phyloP scores from a whole-genome alignment of 2,329 filamentous ascomycete species.

The Pseudogymnoascus sp. region DNA sequence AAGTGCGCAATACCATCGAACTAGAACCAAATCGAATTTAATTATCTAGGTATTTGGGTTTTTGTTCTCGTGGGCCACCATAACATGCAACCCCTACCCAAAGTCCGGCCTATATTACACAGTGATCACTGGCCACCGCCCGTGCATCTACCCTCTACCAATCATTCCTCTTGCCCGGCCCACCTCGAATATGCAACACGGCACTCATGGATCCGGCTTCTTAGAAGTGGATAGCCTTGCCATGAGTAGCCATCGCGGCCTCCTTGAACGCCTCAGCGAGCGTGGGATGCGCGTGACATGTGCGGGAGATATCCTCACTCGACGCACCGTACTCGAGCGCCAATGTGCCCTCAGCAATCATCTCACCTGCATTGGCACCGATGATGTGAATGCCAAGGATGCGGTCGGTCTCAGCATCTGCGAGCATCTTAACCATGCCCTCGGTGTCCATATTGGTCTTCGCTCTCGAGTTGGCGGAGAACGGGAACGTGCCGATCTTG shows the following conservation, averaged over 20 bases:
- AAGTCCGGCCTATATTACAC: neutral
- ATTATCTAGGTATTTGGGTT: constrained; percentile 9
- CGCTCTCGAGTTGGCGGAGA: constrained; percentile 94
- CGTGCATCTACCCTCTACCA: neutral
- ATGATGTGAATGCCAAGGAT: constrained; percentile 95
- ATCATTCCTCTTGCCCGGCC: neutral
- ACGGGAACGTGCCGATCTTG: constrained; percentile 89
- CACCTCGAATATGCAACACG: neutral
- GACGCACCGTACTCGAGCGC: constrained; percentile 95
- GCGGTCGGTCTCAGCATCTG: constrained; percentile 92
- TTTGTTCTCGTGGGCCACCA: constrained; percentile 10
- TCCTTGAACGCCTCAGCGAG: constrained; percentile 98
- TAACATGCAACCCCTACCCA: constrained; percentile 7
- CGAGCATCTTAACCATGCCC: constrained; percentile 92
- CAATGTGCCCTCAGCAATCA: constrained; percentile 96
- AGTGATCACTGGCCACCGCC: neutral
- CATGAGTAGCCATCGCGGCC: constrained; percentile 95
- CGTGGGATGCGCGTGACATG: constrained; percentile 93
- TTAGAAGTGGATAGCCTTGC: constrained; percentile 94
- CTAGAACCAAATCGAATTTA: constrained; percentile 3
- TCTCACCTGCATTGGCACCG: constrained; percentile 91
- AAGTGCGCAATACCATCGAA: constrained; percentile 7
- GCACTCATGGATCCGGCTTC: neutral
- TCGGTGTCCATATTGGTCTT: constrained; percentile 98
- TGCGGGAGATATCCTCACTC: constrained; percentile 88